Percentiles rank a stretch among this genome's conserved stretches.
Evolutionary conservation across 148 eudicot genomes (phyloP).

Genomic region (Diospyros kaki): DNA sequence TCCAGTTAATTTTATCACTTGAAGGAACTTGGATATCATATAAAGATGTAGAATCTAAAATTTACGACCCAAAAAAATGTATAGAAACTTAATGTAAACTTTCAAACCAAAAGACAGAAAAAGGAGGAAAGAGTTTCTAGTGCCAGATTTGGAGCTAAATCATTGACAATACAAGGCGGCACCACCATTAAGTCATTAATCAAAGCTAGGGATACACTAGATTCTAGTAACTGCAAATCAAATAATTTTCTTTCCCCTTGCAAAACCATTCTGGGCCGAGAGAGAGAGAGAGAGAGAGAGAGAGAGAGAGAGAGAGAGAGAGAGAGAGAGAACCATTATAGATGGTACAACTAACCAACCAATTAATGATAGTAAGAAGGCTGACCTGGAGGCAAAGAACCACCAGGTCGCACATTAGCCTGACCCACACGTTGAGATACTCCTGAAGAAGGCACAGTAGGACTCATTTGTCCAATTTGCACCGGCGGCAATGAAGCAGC

Average conservation of each 20-base stretch:
- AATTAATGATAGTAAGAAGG: constrained; percentile 27
- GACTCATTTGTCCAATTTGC: constrained; percentile 22
- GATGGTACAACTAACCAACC: constrained; percentile 13
- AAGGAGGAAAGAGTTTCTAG: background rate
- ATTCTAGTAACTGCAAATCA: background rate
- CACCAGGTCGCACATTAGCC: constrained; percentile 29
- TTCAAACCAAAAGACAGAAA: background rate
- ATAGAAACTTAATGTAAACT: too few species aligned
- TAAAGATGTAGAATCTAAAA: too few species aligned
- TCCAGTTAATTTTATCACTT: too few species aligned
- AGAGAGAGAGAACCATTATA: too few species aligned
- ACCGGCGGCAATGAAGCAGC: constrained; percentile 16
- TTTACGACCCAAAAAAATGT: too few species aligned
- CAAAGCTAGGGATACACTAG: background rate
- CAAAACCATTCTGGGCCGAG: background rate
- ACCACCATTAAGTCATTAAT: background rate
- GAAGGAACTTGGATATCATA: too few species aligned
- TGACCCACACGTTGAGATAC: constrained; percentile 17
- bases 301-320: too few species aligned
- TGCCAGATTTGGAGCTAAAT: background rate
- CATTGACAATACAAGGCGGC: constrained; percentile 1
- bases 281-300: too few species aligned
- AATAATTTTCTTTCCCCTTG: background rate
- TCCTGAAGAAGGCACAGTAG: constrained; percentile 13
- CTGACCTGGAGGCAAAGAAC: constrained; percentile 26